Evolutionary conservation across 208 protist species (phyloP).

Genomic region (Leishmania tropica): DNA sequence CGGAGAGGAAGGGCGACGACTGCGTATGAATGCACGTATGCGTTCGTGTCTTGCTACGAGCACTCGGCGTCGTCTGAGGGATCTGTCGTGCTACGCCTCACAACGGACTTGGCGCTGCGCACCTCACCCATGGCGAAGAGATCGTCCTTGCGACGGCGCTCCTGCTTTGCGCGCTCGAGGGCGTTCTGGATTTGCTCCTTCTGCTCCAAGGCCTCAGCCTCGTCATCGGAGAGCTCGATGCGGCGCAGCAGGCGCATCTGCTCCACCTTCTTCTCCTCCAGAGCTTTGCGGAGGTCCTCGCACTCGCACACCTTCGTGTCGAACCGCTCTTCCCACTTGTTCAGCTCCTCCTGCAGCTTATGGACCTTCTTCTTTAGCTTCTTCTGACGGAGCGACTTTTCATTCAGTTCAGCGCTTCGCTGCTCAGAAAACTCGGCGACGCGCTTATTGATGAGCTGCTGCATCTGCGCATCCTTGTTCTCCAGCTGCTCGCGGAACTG

Average conservation of each 20-base stretch:
- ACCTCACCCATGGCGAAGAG: conserved; percentile 81
- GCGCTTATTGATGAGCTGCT: conserved; percentile 78
- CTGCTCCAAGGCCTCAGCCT: conserved; percentile 66
- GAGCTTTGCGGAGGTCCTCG: conserved; percentile 70
- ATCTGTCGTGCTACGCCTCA: conserved; percentile 10
- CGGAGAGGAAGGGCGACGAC: background rate
- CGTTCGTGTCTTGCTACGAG: background rate
- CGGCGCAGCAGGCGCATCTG: conserved; percentile 63
- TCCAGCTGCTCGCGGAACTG: conserved; percentile 52
- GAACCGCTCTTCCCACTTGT: conserved; percentile 58
- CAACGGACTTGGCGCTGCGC: conserved; percentile 53
- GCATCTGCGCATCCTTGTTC: conserved; percentile 77
- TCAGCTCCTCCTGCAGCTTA: conserved; percentile 65
- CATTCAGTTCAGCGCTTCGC: conserved; percentile 46
- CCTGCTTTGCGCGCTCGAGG: conserved; percentile 75
- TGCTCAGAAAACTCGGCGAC: conserved; percentile 65
- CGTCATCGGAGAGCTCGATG: conserved; percentile 51
- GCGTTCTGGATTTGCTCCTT: conserved; percentile 76
- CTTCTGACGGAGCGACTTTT: conserved; percentile 53
- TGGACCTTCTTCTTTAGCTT: conserved; percentile 87
- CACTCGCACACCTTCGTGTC: conserved; percentile 88
- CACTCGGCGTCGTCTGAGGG: conserved; percentile 29
- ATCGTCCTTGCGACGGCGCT: conserved; percentile 66
- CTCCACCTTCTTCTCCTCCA: conserved; percentile 83
- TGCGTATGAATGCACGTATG: background rate